phyloP scores from a whole-genome alignment of 495 filamentous ascomycete species.

The Hypoxylon trugodes region DNA sequence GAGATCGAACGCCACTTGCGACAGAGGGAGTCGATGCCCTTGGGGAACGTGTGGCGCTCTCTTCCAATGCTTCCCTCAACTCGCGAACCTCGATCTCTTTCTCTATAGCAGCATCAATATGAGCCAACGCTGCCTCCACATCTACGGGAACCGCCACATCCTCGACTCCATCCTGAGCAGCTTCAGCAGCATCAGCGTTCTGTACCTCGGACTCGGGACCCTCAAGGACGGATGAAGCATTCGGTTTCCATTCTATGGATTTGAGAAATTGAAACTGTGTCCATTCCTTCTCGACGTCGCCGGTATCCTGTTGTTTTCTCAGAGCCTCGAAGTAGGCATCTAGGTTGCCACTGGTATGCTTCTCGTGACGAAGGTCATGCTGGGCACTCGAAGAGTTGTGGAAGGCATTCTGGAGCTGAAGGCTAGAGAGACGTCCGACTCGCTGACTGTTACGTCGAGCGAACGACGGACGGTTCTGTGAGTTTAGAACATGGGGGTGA shows the following conservation, averaged over 20 bases:
- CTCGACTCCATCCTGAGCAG: constrained; percentile 22
- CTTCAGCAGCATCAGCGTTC: constrained; percentile 44
- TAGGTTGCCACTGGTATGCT: constrained; percentile 61
- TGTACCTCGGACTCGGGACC: constrained; percentile 60
- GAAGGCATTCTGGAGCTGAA: constrained; percentile 80
- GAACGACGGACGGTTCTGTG: constrained; percentile 67
- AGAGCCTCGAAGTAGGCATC: constrained; percentile 91
- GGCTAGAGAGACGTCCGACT: constrained; percentile 65
- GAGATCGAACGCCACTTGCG: constrained; percentile 50
- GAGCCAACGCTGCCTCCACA: constrained; percentile 53
- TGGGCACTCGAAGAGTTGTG: constrained; percentile 56
- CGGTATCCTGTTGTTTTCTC: constrained; percentile 76
- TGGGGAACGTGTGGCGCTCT: constrained; percentile 49
- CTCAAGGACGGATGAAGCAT: constrained; percentile 56
- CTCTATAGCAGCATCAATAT: constrained; percentile 60
- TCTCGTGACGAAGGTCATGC: constrained; percentile 55
- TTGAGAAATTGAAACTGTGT: constrained; percentile 87
- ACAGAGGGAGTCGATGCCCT: constrained; percentile 49
- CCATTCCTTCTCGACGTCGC: constrained; percentile 79
- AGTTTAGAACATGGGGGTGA: constrained; percentile 82
- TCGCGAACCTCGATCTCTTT: constrained; percentile 57
- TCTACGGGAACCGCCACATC: constrained; percentile 35
- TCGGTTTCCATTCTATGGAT: constrained; percentile 85
- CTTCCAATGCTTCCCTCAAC: constrained; percentile 55
- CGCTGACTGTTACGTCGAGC: constrained; percentile 55